Evolutionary conservation across 805 yeast genomes (phyloP).

Genomic region (Candida rishiriensis): DNA sequence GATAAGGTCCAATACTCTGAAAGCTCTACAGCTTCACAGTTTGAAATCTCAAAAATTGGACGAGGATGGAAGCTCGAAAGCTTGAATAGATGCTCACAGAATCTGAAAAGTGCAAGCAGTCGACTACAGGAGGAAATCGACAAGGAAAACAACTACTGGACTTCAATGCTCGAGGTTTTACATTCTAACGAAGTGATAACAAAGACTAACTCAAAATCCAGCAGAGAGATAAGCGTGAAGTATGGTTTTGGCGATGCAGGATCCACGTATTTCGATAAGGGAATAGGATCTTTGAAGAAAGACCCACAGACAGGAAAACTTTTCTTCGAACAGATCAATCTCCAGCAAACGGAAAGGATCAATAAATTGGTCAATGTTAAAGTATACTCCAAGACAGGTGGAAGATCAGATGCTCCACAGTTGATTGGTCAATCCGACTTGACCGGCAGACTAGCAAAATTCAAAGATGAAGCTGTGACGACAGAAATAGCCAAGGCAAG

Average conservation of each 20-base stretch:
- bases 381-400: conserved; percentile 29
- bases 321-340: conserved; percentile 30
- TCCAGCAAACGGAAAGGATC: conserved; percentile 32
- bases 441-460: conserved; percentile 15
- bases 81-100: conserved; percentile 47
- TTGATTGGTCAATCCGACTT: conserved; percentile 55
- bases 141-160: conserved; percentile 70
- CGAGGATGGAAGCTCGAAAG: conserved; percentile 86
- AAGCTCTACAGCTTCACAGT: conserved; percentile 13
- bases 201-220: conserved; percentile 55
- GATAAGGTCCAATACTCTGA: conserved; percentile 33
- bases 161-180: conserved; percentile 39
- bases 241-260: conserved; percentile 94
- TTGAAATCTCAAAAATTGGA: conserved; percentile 38
- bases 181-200: conserved; percentile 57
- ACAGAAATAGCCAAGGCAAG: conserved; percentile 65
- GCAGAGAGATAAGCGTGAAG: conserved; percentile 65
- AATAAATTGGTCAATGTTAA: conserved; percentile 55
- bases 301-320: conserved; percentile 40
- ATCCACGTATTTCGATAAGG: conserved; percentile 66
- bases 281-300: conserved; percentile 67
- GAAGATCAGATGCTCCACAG: conserved; percentile 36
- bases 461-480: conserved; percentile 10
- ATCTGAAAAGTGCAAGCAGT: conserved; percentile 47
- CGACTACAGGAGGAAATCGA: conserved; percentile 49